Evolutionary conservation across 257 asterid species (phyloP).

Genomic region (Cordia subcordata): DNA sequence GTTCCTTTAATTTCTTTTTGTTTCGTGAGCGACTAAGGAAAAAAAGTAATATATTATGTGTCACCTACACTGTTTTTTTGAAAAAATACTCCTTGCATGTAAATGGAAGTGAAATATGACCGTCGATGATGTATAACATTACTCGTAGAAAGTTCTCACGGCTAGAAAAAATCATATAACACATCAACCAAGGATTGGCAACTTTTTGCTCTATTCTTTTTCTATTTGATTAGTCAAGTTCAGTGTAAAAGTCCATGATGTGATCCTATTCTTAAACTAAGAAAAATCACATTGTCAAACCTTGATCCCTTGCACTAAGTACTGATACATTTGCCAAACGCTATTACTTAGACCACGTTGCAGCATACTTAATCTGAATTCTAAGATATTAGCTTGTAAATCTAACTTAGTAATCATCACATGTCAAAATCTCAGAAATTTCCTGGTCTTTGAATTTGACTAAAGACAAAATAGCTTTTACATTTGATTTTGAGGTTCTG

Average conservation of each 20-base stretch:
- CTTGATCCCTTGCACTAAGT: too few relatives aligned
- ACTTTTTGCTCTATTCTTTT: too few relatives aligned
- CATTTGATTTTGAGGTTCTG: too few relatives aligned
- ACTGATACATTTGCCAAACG: background rate
- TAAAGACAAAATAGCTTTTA: slow-evolving; percentile 10
- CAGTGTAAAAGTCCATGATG: too few relatives aligned
- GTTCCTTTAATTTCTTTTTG: background rate
- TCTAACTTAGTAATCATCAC: slow-evolving; percentile 11
- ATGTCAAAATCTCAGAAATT: slow-evolving; percentile 15
- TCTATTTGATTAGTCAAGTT: too few relatives aligned
- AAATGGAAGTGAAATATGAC: too few relatives aligned
- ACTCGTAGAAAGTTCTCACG: too few relatives aligned
- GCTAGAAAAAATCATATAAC: background rate
- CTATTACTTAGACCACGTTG: slow-evolving; percentile 18
- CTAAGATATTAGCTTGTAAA: slow-evolving; percentile 11
- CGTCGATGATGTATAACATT: background rate
- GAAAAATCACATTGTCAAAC: too few relatives aligned
- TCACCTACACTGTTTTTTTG: background rate
- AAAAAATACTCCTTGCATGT: too few relatives aligned
- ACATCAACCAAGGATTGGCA: background rate
- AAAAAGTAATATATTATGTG: too few relatives aligned
- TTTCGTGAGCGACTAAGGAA: too few relatives aligned
- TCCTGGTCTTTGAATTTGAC: slow-evolving; percentile 11
- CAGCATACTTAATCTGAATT: slow-evolving; percentile 24
- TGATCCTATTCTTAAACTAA: too few relatives aligned